Evolutionary conservation across 352 stramenopile species (phyloP).

Genomic region (Pythium plurisporium): DNA sequence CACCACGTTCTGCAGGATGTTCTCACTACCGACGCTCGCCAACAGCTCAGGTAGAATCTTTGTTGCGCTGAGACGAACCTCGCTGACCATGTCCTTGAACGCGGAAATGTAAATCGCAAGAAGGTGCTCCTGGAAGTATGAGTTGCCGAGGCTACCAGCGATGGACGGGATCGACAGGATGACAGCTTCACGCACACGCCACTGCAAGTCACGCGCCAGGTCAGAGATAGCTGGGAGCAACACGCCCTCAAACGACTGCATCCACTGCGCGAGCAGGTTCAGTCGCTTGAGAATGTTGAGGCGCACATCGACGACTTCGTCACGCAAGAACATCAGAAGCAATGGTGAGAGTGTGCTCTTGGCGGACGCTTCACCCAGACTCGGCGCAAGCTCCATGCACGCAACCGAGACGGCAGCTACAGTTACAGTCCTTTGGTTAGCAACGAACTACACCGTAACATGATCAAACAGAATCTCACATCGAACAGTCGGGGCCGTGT

Average conservation of each 20-base stretch:
- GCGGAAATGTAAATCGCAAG: constrained; percentile 88
- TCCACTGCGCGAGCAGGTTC: constrained; percentile 88
- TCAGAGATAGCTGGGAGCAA: constrained; percentile 86
- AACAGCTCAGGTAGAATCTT: constrained; percentile 78
- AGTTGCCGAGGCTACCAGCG: constrained; percentile 78
- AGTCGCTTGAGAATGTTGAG: constrained; percentile 94
- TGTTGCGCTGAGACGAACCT: constrained; percentile 92
- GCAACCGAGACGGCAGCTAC: constrained; percentile 68
- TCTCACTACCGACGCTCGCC: constrained; percentile 75
- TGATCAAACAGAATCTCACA: too few relatives aligned
- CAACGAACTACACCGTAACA: background rate
- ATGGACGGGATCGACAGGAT: constrained; percentile 89
- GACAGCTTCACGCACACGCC: constrained; percentile 91
- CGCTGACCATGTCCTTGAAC: constrained; percentile 91
- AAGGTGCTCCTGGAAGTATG: constrained; percentile 84
- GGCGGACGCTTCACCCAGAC: constrained; percentile 88
- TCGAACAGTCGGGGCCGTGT: constrained; percentile 87
- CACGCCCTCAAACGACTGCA: constrained; percentile 79
- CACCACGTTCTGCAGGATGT: constrained; percentile 81
- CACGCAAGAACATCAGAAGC: constrained; percentile 73
- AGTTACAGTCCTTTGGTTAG: background rate
- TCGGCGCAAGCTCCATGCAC: constrained; percentile 92
- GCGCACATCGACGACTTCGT: constrained; percentile 91
- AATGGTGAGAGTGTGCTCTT: constrained; percentile 80
- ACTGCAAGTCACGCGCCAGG: constrained; percentile 91